A percentile compares a stretch with the other conserved stretches of the same genome.
phyloP scores from a whole-genome alignment of 2,329 filamentous ascomycete species.

The Simplicillium sp. region DNA sequence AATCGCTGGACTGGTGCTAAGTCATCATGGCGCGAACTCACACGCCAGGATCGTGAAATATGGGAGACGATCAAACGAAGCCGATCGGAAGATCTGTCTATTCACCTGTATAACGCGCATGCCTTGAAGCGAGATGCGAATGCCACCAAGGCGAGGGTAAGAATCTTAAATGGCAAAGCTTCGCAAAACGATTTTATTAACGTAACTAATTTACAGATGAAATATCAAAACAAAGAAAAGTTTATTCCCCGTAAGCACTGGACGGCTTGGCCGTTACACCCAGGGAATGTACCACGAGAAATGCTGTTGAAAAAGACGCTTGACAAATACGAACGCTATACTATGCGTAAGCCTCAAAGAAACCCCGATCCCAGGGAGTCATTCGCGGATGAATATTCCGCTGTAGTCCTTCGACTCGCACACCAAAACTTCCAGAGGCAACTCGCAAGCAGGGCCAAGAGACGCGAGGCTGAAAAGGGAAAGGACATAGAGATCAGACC shows the following conservation, averaged over 20 bases:
- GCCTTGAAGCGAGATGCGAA: conserved; percentile 43
- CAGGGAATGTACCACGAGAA: conserved; percentile 49
- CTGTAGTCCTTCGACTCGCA: conserved; percentile 54
- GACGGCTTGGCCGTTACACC: conserved; percentile 77
- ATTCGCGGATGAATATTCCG: conserved; percentile 62
- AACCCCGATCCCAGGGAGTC: conserved; percentile 47
- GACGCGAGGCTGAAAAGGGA: conserved; percentile 1
- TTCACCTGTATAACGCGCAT: conserved; percentile 74
- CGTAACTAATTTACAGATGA: conserved; percentile 12
- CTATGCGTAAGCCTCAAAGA: conserved; percentile 32
- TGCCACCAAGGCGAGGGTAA: conserved; percentile 7
- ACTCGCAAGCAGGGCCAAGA: conserved; percentile 8
- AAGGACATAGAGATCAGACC: conserved; percentile 1
- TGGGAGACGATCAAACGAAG: conserved; percentile 53
- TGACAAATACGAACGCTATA: conserved; percentile 41
- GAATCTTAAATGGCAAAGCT: neutral
- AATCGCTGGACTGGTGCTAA: conserved; percentile 64
- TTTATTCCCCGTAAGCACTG: conserved; percentile 53
- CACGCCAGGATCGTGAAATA: conserved; percentile 52
- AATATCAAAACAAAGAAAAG: conserved; percentile 16
- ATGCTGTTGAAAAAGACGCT: conserved; percentile 36
- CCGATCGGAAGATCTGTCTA: conserved; percentile 55
- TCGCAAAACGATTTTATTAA: neutral
- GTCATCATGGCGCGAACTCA: conserved; percentile 57
- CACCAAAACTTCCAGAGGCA: conserved; percentile 49